phyloP scores from a whole-genome alignment of 768 basidiomycete species.

The Rhodosporidiobolus odoratus region DNA sequence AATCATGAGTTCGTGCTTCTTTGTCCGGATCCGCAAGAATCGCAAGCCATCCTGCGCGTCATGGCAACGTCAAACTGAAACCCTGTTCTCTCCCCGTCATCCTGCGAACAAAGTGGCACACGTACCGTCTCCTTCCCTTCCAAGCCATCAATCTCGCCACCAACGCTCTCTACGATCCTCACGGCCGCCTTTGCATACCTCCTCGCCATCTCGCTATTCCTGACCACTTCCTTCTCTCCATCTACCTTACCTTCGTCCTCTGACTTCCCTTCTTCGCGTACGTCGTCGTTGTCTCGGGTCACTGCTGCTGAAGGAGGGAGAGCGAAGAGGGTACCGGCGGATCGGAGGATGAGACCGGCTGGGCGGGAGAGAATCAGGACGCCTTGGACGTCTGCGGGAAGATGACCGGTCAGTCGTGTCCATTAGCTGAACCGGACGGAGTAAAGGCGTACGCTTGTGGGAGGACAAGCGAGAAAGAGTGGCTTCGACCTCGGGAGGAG shows the following conservation, averaged over 20 bases:
- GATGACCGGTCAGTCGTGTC: not conserved
- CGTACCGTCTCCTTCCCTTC: slow-evolving; percentile 42
- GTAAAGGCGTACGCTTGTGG: slow-evolving; percentile 36
- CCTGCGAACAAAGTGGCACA: not conserved
- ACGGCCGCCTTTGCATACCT: slow-evolving; percentile 32
- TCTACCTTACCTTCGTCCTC: not conserved
- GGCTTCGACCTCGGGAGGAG: slow-evolving; percentile 45
- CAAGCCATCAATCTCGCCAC: slow-evolving; percentile 41
- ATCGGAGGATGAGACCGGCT: slow-evolving; percentile 37
- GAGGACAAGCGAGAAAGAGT: slow-evolving; percentile 45
- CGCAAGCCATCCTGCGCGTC: slow-evolving; percentile 46
- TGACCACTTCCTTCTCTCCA: not conserved
- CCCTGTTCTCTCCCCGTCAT: too few relatives aligned
- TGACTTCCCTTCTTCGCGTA: not conserved
- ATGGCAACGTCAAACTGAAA: not conserved
- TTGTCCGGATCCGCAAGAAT: slow-evolving; percentile 49
- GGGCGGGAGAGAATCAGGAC: slow-evolving; percentile 46
- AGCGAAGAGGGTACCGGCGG: slow-evolving; percentile 36
- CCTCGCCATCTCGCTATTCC: slow-evolving; percentile 24
- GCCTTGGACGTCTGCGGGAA: slow-evolving; percentile 44
- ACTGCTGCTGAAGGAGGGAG: slow-evolving; percentile 9
- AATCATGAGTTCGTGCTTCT: slow-evolving; percentile 50
- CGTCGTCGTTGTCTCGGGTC: too few relatives aligned
- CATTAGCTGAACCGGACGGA: not conserved
- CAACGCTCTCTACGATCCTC: slow-evolving; percentile 41